These are phyloP conservation scores for Podospora comata DNA, from an alignment of 495 filamentous ascomycete species.

Conservation along the genomic window DNA sequence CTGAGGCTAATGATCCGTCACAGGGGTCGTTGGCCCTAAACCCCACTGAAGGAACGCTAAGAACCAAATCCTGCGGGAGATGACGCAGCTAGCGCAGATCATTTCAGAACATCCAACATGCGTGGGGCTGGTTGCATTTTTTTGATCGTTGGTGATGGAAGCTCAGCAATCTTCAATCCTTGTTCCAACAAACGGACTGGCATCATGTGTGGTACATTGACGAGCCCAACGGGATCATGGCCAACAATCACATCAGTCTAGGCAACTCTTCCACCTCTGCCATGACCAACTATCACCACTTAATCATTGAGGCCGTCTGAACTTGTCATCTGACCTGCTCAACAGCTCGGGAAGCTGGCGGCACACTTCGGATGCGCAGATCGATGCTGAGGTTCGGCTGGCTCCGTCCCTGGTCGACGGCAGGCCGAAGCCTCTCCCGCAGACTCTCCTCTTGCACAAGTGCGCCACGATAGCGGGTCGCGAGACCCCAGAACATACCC, in stretches of 20 bases:
- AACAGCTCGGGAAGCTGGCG: neutral
- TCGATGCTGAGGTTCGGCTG: neutral
- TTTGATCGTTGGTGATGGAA: neutral
- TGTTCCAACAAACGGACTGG: neutral
- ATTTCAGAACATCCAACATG: constrained; percentile 1
- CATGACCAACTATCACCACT: neutral
- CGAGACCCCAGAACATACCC: neutral
- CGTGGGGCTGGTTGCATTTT: neutral
- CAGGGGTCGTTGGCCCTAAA: neutral
- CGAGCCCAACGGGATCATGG: no score
- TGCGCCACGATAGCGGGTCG: neutral
- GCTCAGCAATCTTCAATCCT: neutral
- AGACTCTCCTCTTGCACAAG: neutral
- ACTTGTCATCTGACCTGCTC: neutral
- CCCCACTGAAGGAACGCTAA: neutral
- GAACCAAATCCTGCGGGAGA: neutral
- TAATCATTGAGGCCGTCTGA: neutral
- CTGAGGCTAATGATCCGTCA: neutral
- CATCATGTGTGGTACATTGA: neutral
- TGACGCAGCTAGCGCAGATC: constrained; percentile 9
- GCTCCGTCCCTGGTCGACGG: neutral
- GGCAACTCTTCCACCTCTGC: neutral
- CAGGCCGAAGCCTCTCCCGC: neutral
- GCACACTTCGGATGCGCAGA: neutral
- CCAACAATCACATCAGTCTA: neutral